Base-by-base conservation (phyloP, 768 basidiomycete species). In the Lentinula boryana region DNA sequence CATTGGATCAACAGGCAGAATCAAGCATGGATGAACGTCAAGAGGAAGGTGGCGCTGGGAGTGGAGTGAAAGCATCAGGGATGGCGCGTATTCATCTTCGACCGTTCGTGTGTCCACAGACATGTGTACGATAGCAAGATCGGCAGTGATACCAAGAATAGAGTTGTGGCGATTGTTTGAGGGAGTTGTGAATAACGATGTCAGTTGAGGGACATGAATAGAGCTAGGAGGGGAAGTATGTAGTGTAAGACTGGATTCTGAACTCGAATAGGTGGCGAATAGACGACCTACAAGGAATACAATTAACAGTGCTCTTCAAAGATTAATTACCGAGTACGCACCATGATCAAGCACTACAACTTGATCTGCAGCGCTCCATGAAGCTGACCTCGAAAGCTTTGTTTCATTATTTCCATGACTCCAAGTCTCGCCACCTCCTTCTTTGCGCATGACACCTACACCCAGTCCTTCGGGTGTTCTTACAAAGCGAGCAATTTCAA, bases 1-100 rank as follows among this genome's bases (percentile, higher is more conserved):
- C 92, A 93, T 94, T 0, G 92, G 92, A 69, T 94, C 92, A 6
- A 94, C 90, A 13, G 89, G 88, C 31, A 92, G 68, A 31, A 94
- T 86, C 62, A 84, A 76, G 56, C 76, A 74, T 8, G 80, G 79
- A 5, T 78, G 75, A 53, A 70, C 69, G 1, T 76, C 61, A 9
- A 87, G 74, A 0, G 89, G 88, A 3, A 92, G 76, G 38, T 68
- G 70, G 32, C 77, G 77, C 52, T 78, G 76, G 13, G 83, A 81
- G 59, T 79, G 68, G 8, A 90, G 33, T 18, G 49, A 35, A 15
- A 62, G 64, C 16, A 69, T 66, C 8, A 89, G 71, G 5, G 50
- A 40, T 21, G 48, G 21, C 38, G 13, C 18, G 7, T 27, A 2
- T 10, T 23, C 21, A 27, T 31, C 21, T 35, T 59, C 36, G 15